These are phyloP conservation scores for Solanum pimpinellifolium DNA, from an alignment of 257 asterid genomes.

Conservation along the genomic window DNA sequence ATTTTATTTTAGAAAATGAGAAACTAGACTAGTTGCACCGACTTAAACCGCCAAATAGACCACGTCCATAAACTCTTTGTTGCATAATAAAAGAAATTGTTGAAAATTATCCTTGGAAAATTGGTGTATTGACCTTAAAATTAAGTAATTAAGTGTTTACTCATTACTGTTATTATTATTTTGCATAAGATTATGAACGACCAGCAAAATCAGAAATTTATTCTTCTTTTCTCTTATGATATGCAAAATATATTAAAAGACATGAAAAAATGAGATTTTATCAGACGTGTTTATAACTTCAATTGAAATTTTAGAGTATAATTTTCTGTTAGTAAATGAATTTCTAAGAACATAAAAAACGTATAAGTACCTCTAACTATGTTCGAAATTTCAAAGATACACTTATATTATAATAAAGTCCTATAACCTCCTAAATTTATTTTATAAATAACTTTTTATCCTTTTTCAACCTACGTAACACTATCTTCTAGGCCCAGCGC, in stretches of 20 bases:
- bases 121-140: not conserved
- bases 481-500: too few species aligned
- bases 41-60: not conserved
- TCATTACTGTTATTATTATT: not conserved
- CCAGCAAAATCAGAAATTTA: not conserved
- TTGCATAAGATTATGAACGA: not conserved
- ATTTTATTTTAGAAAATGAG: not conserved
- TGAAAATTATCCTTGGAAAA: not conserved
- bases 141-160: not conserved
- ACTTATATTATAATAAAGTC: too few species aligned
- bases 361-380: too few species aligned
- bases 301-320: not conserved
- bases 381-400: fast-evolving
- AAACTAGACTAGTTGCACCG: not conserved
- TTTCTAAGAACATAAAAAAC: too few species aligned
- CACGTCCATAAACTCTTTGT: not conserved
- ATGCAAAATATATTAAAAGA: not conserved
- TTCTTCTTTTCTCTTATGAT: not conserved
- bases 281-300: too few species aligned
- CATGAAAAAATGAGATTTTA: too few species aligned
- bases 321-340: not conserved
- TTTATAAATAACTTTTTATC: too few species aligned
- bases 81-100: not conserved
- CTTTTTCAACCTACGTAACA: too few species aligned
- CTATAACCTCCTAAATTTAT: fast-evolving